These are phyloP conservation scores for Pisolithus microcarpus DNA, from an alignment of 768 basidiomycete genomes.

Conservation along the genomic window DNA sequence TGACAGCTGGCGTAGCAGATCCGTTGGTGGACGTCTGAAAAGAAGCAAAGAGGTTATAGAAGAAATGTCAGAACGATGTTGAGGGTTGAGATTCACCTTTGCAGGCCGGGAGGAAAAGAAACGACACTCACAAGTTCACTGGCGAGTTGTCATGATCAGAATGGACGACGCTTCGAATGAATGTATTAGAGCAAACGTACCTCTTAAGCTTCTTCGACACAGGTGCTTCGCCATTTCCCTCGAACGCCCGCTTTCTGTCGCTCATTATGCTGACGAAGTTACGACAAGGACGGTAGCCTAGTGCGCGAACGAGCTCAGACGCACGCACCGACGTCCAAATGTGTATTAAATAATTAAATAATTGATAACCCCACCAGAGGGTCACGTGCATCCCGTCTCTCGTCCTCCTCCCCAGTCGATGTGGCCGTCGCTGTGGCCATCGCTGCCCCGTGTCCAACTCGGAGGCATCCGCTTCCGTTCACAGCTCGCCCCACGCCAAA, in stretches of 20 bases:
- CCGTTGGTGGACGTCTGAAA: slow-evolving; percentile 48
- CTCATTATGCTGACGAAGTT: slow-evolving; percentile 36
- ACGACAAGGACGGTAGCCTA: too few relatives aligned
- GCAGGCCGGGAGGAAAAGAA: slow-evolving; percentile 22
- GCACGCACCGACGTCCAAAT: too few relatives aligned
- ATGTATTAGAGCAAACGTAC: slow-evolving; percentile 27
- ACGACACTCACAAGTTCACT: slow-evolving; percentile 64
- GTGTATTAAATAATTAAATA: too few relatives aligned
- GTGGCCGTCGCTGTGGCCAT: too few relatives aligned
- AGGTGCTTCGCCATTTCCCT: slow-evolving; percentile 43
- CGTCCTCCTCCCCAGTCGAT: too few relatives aligned
- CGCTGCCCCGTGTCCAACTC: slow-evolving; percentile 2
- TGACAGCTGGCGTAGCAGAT: slow-evolving; percentile 35
- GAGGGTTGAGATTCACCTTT: slow-evolving; percentile 67
- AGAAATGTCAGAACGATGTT: slow-evolving; percentile 47
- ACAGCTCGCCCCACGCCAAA: slow-evolving; percentile 75
- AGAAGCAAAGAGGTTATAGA: slow-evolving; percentile 56
- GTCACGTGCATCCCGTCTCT: too few relatives aligned
- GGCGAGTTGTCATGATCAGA: neutral
- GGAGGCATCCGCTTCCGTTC: slow-evolving; percentile 32
- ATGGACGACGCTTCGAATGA: slow-evolving; percentile 3
- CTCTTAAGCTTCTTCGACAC: slow-evolving; percentile 60
- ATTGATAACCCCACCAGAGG: too few relatives aligned
- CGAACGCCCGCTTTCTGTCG: slow-evolving; percentile 58
- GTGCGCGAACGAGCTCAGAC: too few relatives aligned